These are phyloP conservation scores for Gonium pectorale DNA, from an alignment of 139 green algal species.

Conservation along the genomic window DNA sequence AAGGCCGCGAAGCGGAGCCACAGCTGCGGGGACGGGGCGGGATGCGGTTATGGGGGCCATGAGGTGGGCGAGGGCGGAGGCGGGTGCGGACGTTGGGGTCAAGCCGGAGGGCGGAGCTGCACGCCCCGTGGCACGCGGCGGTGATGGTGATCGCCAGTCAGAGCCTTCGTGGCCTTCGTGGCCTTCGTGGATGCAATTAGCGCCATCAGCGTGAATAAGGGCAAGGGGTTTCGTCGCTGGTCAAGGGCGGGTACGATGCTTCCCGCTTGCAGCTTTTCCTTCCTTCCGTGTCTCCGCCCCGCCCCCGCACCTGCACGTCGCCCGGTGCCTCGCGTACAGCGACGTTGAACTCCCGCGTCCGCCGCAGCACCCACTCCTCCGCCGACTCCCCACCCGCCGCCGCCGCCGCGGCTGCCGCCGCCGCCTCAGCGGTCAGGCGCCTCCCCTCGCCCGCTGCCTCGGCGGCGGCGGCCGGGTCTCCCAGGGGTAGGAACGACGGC, in stretches of 20 bases:
- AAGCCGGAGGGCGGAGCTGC: too few species aligned
- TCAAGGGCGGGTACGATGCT: too few species aligned
- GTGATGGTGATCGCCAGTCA: too few species aligned
- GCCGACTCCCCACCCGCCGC: slow-evolving; percentile 63
- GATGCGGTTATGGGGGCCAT: too few species aligned
- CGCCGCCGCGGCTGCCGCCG: slow-evolving; percentile 20
- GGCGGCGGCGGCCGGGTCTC: not conserved
- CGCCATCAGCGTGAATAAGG: too few species aligned
- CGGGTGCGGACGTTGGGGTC: too few species aligned
- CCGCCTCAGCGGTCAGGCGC: slow-evolving; percentile 14
- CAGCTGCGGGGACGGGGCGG: slow-evolving; percentile 64
- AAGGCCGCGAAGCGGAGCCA: slow-evolving; percentile 91
- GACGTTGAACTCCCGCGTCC: slow-evolving; percentile 83
- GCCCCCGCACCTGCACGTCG: slow-evolving; percentile 41
- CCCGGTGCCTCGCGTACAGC: slow-evolving; percentile 69
- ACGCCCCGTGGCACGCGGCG: too few species aligned
- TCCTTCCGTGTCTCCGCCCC: not conserved
- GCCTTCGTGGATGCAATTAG: too few species aligned
- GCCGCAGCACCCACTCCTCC: slow-evolving; percentile 68
- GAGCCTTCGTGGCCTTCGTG: too few species aligned
- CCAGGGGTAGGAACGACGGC: slow-evolving; percentile 57
- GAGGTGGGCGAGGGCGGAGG: too few species aligned
- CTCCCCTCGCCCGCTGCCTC: not conserved
- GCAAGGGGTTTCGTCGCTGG: too few species aligned
- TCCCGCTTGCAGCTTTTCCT: too few species aligned